These are phyloP conservation scores for Phialemoniopsis sp. DNA, from an alignment of 2,329 filamentous ascomycete species.

Conservation along the genomic window DNA sequence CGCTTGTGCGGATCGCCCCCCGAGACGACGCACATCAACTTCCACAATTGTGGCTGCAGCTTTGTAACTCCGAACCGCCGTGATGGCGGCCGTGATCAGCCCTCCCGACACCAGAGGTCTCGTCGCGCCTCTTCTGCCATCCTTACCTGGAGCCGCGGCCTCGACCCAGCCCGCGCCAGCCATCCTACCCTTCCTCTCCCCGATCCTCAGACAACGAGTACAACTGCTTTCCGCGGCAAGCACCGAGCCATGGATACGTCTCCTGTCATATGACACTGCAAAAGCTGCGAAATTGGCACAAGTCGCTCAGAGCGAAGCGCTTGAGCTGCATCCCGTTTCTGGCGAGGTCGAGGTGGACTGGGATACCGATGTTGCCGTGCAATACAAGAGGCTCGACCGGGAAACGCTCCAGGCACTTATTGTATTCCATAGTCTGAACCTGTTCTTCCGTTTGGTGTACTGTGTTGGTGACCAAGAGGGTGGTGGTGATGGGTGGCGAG, in stretches of 20 bases:
- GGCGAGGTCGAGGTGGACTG: conserved; percentile 75
- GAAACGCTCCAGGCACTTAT: conserved; percentile 72
- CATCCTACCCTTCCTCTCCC: conserved; percentile 57
- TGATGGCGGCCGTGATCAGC: conserved; percentile 17
- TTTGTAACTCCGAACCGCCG: conserved; percentile 7
- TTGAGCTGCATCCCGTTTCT: conserved; percentile 78
- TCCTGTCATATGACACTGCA: conserved; percentile 65
- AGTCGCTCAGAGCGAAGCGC: conserved; percentile 54
- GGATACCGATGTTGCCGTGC: conserved; percentile 56
- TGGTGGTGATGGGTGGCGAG: conserved; percentile 62
- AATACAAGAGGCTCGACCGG: conserved; percentile 65
- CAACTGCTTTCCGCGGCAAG: conserved; percentile 58
- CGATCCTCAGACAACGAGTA: conserved; percentile 62
- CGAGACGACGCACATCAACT: too few relatives aligned
- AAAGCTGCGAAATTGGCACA: conserved; percentile 54
- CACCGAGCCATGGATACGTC: conserved; percentile 66
- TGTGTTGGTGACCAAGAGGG: conserved; percentile 62
- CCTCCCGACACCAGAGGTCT: conserved; percentile 43
- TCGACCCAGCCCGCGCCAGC: conserved; percentile 53
- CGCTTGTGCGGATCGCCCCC: too few relatives aligned
- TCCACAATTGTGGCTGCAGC: too few relatives aligned
- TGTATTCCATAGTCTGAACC: conserved; percentile 50
- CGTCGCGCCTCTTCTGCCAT: conserved; percentile 53
- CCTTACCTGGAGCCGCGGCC: conserved; percentile 54
- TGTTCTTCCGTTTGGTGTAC: conserved; percentile 66